Evolutionary conservation across 148 eudicot species (phyloP), one percentile per base, ranked within the genome.

Genomic region (Rhododendron molle): DNA sequence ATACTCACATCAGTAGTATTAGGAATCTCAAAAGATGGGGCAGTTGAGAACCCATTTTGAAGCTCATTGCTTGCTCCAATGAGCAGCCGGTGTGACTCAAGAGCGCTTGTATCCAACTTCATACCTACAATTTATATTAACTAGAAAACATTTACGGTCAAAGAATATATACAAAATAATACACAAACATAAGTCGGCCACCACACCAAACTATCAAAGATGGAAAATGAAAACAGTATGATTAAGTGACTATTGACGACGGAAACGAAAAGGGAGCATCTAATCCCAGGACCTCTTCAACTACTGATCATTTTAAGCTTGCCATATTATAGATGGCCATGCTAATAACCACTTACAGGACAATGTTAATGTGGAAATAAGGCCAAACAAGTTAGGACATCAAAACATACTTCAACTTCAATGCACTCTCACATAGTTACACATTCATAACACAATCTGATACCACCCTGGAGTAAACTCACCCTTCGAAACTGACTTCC

Each of bases 41-140:
- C 62, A 86, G 85, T 83, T 67, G 89, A 71, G 88, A 95, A 85
- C 81, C 90, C 98, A 85, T 86, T 88, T 54, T 54, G 82, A 54
- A 89, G 62, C 52, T 85, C 93, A 81, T 86, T 77, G 62, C 80
- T 69, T 38, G 73, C 78, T 58, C 92, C 92, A 60, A 83, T 81
- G 23, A 89, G 71, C 9, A 94, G 90, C 32, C 88, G 90, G 54
- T 91, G 86, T 12, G 96, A 84, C 87, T 94, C 96, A 71, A 97
- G 96, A 62, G 94, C 96, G 88, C 94, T 92, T 81, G 93, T 92
- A 86, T 95, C 98, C n/a, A 95, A 91, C 91, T 92, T 97, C 98
- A 95, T 95, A 79, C 23, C 89, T 76, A 67, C 79, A 71, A 44
- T 79, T 91, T 89, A 83, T 47, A 85, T 81, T 30, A 47, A 74